phyloP scores from a whole-genome alignment of 2,329 filamentous ascomycete species.

The Clonostachys chloroleuca region DNA sequence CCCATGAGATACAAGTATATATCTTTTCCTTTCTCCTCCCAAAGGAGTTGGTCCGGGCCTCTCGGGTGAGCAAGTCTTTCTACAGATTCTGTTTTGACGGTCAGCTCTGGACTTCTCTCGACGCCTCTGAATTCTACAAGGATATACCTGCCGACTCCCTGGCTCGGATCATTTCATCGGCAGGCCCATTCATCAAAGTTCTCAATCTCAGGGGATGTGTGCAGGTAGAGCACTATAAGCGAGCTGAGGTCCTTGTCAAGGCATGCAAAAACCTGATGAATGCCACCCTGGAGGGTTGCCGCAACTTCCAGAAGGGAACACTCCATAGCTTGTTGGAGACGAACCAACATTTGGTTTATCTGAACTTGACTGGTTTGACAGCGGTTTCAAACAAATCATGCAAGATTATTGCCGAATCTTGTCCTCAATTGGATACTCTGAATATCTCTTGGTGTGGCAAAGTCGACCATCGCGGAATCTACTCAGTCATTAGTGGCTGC shows the following conservation, averaged over 20 bases:
- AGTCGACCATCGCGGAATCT: conserved; percentile 73
- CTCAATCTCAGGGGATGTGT: conserved; percentile 89
- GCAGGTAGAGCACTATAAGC: conserved; percentile 80
- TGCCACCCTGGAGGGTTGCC: conserved; percentile 84
- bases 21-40: conserved; percentile 74
- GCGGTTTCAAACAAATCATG: conserved; percentile 80
- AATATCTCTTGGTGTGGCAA: conserved; percentile 93
- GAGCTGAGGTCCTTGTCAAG: conserved; percentile 71
- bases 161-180: conserved; percentile 76
- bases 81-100: conserved; percentile 87
- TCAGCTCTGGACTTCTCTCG: conserved; percentile 83
- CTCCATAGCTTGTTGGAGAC: conserved; percentile 71
- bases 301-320: conserved; percentile 74
- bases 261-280: conserved; percentile 84
- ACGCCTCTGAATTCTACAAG: conserved; percentile 81
- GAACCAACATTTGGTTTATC: conserved; percentile 73
- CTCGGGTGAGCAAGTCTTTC: conserved; percentile 74
- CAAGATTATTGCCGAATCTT: conserved; percentile 79
- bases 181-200: conserved; percentile 86
- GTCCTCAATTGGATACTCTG: conserved; percentile 74
- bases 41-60: conserved; percentile 75
- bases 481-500: conserved; percentile 69
- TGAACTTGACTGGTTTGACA: conserved; percentile 80
- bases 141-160: conserved; percentile 82
- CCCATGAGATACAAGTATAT: conserved; percentile 74